Evolutionary conservation across 1,284 basidiomycete genomes (phyloP).

Genomic region (Gomphus bonarii): DNA sequence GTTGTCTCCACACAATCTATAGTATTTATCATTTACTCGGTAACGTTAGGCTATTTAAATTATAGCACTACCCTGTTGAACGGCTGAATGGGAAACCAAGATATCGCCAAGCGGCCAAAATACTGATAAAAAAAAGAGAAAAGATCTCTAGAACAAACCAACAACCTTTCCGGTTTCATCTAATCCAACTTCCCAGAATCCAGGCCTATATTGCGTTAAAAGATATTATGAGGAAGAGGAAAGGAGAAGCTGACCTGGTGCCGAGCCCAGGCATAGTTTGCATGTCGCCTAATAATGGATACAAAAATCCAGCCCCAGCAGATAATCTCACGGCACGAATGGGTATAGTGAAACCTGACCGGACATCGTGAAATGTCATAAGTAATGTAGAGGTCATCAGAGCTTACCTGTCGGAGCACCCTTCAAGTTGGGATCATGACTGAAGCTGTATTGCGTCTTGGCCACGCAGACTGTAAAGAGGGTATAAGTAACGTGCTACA

Average conservation of each 20-base stretch:
- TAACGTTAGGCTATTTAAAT: neutral
- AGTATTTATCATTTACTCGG: too few relatives aligned
- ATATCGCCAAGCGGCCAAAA: neutral
- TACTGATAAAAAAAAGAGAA: neutral
- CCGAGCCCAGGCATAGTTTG: slow-evolving; percentile 97
- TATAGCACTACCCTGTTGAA: slow-evolving; percentile 5
- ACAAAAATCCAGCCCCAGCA: slow-evolving; percentile 93
- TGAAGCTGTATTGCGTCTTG: slow-evolving; percentile 96
- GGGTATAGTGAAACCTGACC: slow-evolving; percentile 79
- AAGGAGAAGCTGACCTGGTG: slow-evolving; percentile 62
- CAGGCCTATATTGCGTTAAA: slow-evolving; percentile 21
- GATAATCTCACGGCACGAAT: slow-evolving; percentile 85
- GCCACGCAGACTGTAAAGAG: slow-evolving; percentile 80
- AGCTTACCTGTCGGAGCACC: slow-evolving; percentile 65
- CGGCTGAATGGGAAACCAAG: neutral
- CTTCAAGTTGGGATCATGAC: slow-evolving; percentile 88
- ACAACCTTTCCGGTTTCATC: slow-evolving; percentile 65
- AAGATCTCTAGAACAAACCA: slow-evolving; percentile 51
- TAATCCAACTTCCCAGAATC: slow-evolving; percentile 84
- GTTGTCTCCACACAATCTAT: neutral
- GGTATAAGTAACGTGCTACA: slow-evolving; percentile 12
- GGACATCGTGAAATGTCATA: neutral
- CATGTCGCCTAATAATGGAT: slow-evolving; percentile 92
- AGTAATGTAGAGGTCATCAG: neutral
- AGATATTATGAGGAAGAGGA: neutral